Percentiles rank a stretch among this genome's conserved stretches.
These are phyloP conservation scores for Tremella yokohamensis DNA, from an alignment of 768 basidiomycete genomes.

Conservation along the genomic window DNA sequence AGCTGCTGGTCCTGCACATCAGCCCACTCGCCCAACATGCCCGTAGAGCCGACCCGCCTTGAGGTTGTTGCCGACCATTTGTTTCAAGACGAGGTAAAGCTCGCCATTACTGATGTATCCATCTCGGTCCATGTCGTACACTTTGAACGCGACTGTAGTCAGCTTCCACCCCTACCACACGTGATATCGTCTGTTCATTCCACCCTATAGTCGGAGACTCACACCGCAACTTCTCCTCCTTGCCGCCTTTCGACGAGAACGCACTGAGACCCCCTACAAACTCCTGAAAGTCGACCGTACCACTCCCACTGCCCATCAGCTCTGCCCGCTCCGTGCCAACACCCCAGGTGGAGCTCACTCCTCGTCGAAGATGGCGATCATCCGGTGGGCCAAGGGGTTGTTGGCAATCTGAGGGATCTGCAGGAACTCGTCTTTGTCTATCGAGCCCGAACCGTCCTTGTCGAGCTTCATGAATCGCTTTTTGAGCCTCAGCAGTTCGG, in stretches of 20 bases:
- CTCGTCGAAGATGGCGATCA: slow-evolving; percentile 99
- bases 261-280: slow-evolving; percentile 97
- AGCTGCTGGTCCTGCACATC: slow-evolving; percentile 80
- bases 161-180: neutral
- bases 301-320: slow-evolving; percentile 69
- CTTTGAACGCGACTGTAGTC: slow-evolving; percentile 92
- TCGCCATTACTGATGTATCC: slow-evolving; percentile 98
- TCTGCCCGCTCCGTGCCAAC: neutral
- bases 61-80: slow-evolving; percentile 99
- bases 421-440: slow-evolving; percentile 97
- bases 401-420: slow-evolving; percentile 99
- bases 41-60: slow-evolving; percentile 60
- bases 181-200: too few relatives aligned
- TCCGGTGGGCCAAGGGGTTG: slow-evolving; percentile 89
- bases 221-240: slow-evolving; percentile 97
- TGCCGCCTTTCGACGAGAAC: slow-evolving; percentile 91
- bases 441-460: slow-evolving; percentile 94
- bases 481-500: slow-evolving; percentile 90
- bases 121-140: slow-evolving; percentile 97
- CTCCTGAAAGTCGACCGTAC: slow-evolving; percentile 98
- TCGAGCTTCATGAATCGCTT: slow-evolving; percentile 99
- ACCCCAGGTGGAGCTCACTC: slow-evolving; percentile 63
- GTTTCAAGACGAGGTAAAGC: slow-evolving; percentile 95
- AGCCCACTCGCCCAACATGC: neutral
- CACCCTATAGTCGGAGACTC: too few relatives aligned